Percentiles rank a stretch among this genome's conserved stretches.
phyloP scores from a whole-genome alignment of 2,329 filamentous ascomycete species.

The Colletotrichum scovillei region DNA sequence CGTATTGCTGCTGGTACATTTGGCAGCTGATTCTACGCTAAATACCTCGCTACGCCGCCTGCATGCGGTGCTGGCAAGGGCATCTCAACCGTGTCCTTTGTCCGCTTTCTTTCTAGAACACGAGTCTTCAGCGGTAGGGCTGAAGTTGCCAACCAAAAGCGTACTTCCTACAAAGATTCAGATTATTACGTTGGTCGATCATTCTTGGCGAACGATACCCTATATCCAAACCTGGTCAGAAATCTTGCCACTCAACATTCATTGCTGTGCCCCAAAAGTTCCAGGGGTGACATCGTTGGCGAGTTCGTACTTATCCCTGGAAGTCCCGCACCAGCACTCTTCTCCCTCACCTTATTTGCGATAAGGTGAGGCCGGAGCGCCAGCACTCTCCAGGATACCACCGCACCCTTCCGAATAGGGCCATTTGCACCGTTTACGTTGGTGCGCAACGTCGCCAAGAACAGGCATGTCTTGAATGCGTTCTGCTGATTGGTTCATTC shows the following conservation, averaged over 20 bases:
- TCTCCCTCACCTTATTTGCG: not conserved
- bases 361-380: not conserved
- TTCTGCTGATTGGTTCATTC: not conserved
- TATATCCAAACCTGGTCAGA: not conserved
- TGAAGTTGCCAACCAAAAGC: not conserved
- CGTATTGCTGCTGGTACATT: not conserved
- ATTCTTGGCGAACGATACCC: not conserved
- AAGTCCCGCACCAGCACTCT: not conserved
- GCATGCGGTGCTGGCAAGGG: not conserved
- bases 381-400: not conserved
- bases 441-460: not conserved
- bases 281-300: not conserved
- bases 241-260: not conserved
- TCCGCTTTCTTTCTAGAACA: not conserved
- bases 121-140: not conserved
- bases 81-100: not conserved
- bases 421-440: too few relatives aligned
- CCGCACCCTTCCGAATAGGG: not conserved
- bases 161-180: not conserved
- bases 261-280: not conserved
- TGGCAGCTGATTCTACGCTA: not conserved
- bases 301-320: not conserved
- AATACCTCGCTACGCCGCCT: not conserved
- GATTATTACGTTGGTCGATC: not conserved
- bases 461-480: not conserved